Percentiles rank a stretch among this genome's conserved stretches.
phyloP scores from a whole-genome alignment of 768 basidiomycete genomes.

The Boletus rubropictus region DNA sequence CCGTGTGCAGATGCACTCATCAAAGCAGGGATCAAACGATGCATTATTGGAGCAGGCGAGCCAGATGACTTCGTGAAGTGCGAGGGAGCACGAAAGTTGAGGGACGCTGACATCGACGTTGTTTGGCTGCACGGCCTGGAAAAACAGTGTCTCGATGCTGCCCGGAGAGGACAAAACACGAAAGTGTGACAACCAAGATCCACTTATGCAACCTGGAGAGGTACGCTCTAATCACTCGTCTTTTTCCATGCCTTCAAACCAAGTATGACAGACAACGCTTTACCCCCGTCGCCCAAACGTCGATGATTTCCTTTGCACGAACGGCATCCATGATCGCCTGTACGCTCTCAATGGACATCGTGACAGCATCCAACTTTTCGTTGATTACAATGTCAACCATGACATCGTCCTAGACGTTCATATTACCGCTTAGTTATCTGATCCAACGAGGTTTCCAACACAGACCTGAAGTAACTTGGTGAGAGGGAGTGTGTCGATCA shows the following conservation, averaged over 20 bases:
- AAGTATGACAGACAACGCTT: constrained; percentile 6
- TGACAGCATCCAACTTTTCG: constrained; percentile 12
- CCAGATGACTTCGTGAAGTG: constrained; percentile 93
- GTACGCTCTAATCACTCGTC: constrained; percentile 3
- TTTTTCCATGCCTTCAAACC: not conserved
- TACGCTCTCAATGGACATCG: constrained; percentile 22
- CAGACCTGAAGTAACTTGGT: constrained; percentile 26
- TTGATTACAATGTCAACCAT: constrained; percentile 30
- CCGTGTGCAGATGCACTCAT: constrained; percentile 86
- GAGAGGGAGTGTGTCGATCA: constrained; percentile 15
- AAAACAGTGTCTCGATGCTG: constrained; percentile 72
- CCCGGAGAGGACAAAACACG: constrained; percentile 51
- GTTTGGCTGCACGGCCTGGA: constrained; percentile 73
- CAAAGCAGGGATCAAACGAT: constrained; percentile 59
- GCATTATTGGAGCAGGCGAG: constrained; percentile 86
- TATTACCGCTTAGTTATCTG: not conserved
- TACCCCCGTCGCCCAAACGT: constrained; percentile 19
- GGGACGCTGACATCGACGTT: constrained; percentile 66
- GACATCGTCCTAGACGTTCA: constrained; percentile 28
- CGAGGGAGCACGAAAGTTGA: constrained; percentile 73
- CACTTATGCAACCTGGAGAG: not conserved
- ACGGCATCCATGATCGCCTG: constrained; percentile 10
- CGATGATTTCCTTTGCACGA: constrained; percentile 15
- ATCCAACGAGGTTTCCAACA: not conserved
- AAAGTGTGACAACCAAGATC: not conserved